Conservation (phyloP, 1,284 basidiomycete genomes). For the Phylloporus sp. region DNA sequence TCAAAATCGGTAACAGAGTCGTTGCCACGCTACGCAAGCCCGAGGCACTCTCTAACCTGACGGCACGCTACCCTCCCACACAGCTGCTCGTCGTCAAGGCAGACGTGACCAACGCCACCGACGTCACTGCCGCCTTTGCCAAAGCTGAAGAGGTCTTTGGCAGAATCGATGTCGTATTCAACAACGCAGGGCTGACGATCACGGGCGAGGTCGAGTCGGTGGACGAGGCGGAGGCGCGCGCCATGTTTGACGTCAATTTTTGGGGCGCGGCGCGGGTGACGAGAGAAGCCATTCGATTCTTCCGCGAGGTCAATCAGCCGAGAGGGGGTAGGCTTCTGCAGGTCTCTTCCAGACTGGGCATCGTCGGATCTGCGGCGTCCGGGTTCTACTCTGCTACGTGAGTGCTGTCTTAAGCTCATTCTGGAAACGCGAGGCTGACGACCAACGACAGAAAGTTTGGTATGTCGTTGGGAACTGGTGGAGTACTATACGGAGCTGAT, state of each 20-base stretch:
- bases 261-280: constrained; percentile 39
- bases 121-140: constrained; percentile 39
- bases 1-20: constrained; percentile 39
- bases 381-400: constrained; percentile 33
- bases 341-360: constrained; percentile 31
- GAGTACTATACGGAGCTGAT: not conserved
- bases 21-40: constrained; percentile 40
- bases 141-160: constrained; percentile 40
- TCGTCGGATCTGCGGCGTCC: constrained; percentile 10
- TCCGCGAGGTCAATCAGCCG: constrained; percentile 44
- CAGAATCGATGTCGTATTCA: constrained; percentile 48
- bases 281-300: constrained; percentile 37
- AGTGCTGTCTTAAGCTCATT: constrained; percentile 1
- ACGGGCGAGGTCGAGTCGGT: constrained; percentile 26
- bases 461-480: not conserved
- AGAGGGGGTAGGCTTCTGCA: constrained; percentile 40
- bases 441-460: constrained; percentile 28
- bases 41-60: constrained; percentile 33
- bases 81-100: constrained; percentile 43
- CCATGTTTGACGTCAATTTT: constrained; percentile 41
- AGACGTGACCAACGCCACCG: constrained; percentile 41
- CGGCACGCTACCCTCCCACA: constrained; percentile 26
- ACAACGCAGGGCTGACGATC: constrained; percentile 30
- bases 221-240: constrained; percentile 30
- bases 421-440: not conserved